These are phyloP conservation scores for Trichoderma asperellum DNA, from an alignment of 2,329 filamentous ascomycete genomes.

Conservation along the genomic window DNA sequence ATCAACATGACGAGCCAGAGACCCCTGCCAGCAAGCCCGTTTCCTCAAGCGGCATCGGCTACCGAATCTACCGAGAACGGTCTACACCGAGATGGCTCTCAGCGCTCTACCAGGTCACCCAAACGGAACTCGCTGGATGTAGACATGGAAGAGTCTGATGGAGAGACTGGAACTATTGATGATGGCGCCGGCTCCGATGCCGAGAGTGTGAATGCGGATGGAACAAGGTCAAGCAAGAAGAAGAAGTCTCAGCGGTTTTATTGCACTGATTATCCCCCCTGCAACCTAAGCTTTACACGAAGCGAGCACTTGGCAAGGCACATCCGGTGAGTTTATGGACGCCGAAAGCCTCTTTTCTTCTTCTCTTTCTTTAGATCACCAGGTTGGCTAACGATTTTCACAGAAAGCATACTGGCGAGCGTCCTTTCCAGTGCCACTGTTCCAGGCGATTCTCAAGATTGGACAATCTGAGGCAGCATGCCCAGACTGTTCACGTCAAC, in stretches of 20 bases:
- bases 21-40: conserved; percentile 58
- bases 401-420: conserved; percentile 96
- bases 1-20: conserved; percentile 52
- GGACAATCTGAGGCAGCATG: conserved; percentile 94
- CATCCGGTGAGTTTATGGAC: conserved; percentile 67
- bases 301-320: conserved; percentile 95
- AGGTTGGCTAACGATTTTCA: conserved; percentile 23
- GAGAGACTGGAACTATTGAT: conserved; percentile 56
- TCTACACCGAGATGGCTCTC: conserved; percentile 55
- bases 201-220: conserved; percentile 65
- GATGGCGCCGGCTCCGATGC: conserved; percentile 65
- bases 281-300: conserved; percentile 90
- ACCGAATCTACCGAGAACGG: conserved; percentile 51
- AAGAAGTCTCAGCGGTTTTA: conserved; percentile 97
- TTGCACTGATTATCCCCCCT: conserved; percentile 93
- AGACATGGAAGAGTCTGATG: conserved; percentile 77
- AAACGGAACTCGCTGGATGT: conserved; percentile 65
- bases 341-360: neutral
- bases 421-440: conserved; percentile 96
- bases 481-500: conserved; percentile 95
- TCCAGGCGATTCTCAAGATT: conserved; percentile 88
- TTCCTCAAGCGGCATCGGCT: conserved; percentile 54
- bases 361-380: neutral
- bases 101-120: conserved; percentile 63
- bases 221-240: conserved; percentile 80